These are phyloP conservation scores for Dillenia suffruticosa DNA, from an alignment of 164 flowering plant species.

Conservation along the genomic window DNA sequence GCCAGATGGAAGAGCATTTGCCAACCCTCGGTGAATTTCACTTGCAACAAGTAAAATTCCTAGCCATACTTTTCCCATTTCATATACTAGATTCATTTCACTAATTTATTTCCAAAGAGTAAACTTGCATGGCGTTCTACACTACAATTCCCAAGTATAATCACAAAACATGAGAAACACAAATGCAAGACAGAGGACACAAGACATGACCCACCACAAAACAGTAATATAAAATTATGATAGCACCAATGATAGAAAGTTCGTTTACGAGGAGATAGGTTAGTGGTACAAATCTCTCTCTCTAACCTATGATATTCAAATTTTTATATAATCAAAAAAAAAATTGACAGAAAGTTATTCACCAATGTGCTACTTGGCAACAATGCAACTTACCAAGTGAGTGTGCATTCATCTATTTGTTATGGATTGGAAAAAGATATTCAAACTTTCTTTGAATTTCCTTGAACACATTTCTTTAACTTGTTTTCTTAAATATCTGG, in stretches of 20 bases:
- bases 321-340: too few relatives aligned
- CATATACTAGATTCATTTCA: too few relatives aligned
- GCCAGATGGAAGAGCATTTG: neutral
- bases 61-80: too few relatives aligned
- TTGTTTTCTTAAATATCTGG: neutral
- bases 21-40: neutral
- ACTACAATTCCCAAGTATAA: too few relatives aligned
- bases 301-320: too few relatives aligned
- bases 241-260: too few relatives aligned
- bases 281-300: too few relatives aligned
- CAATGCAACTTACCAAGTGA: neutral
- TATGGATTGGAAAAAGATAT: neutral
- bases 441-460: neutral
- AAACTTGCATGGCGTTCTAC: too few relatives aligned
- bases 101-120: too few relatives aligned
- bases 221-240: neutral
- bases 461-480: neutral
- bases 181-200: conserved; percentile 19
- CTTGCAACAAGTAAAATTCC: too few relatives aligned
- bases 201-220: neutral
- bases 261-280: too few relatives aligned
- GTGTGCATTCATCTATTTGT: neutral
- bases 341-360: conserved; percentile 12
- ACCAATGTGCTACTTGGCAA: conserved; percentile 15
- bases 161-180: conserved; percentile 9